phyloP scores from a whole-genome alignment of 257 asterid species.

The Ligustrum vulgare region DNA sequence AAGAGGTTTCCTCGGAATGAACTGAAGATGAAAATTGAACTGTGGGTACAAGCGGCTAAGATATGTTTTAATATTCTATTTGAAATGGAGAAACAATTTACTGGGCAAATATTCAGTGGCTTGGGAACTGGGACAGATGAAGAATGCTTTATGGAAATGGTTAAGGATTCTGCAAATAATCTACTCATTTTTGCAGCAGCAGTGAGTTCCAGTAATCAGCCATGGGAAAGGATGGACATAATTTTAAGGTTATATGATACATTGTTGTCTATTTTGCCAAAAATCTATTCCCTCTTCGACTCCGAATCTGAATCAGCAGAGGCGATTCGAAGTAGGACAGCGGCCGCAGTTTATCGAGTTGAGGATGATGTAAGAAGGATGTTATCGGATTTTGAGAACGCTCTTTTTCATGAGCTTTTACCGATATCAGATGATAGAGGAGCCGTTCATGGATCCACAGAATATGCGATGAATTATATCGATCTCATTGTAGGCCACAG shows the following conservation, averaged over 20 bases:
- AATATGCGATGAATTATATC: constrained; percentile 26
- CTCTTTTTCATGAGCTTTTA: constrained; percentile 14
- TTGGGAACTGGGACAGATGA: constrained; percentile 17
- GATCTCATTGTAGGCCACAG: constrained; percentile 24
- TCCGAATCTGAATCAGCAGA: constrained; percentile 19
- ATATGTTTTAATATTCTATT: constrained; percentile 37
- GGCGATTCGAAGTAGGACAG: constrained; percentile 15
- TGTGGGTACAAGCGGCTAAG: constrained; percentile 37
- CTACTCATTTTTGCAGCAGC: constrained; percentile 34
- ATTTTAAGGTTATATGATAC: constrained; percentile 31
- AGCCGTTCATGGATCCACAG: constrained; percentile 26
- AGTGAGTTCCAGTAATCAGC: constrained; percentile 27
- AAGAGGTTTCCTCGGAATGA: constrained; percentile 25
- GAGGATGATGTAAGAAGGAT: constrained; percentile 28
- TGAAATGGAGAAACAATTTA: constrained; percentile 33
- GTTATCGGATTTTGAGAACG: constrained; percentile 29
- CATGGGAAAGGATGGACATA: constrained; percentile 30
- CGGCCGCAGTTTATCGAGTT: constrained; percentile 6
- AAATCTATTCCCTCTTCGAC: constrained; percentile 20
- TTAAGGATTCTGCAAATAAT: constrained; percentile 28
- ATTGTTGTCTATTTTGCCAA: constrained; percentile 23
- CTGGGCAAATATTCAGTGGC: constrained; percentile 31
- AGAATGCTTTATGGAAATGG: constrained; percentile 44
- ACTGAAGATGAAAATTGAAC: constrained; percentile 38
- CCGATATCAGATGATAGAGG: constrained; percentile 22